These are phyloP conservation scores for Helotiales sp. DNA, from an alignment of 2,329 filamentous ascomycete species.

Conservation along the genomic window DNA sequence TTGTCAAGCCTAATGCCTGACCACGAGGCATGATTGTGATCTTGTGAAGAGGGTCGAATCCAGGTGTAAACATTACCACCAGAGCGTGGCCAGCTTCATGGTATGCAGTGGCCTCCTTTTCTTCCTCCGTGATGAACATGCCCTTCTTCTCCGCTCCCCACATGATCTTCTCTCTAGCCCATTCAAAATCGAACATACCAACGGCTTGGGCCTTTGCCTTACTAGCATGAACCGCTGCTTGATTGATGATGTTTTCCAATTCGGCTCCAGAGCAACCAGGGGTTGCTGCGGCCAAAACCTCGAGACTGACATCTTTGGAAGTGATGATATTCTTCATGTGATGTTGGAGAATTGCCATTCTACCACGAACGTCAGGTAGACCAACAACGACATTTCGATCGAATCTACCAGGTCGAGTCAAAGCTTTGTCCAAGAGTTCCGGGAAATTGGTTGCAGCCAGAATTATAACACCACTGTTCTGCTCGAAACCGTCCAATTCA, in stretches of 20 bases:
- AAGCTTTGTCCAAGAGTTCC: constrained; percentile 89
- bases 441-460: constrained; percentile 97
- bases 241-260: constrained; percentile 94
- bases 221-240: constrained; percentile 93
- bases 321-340: constrained; percentile 92
- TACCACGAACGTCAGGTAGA: constrained; percentile 90
- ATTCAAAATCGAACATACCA: constrained; percentile 82
- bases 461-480: constrained; percentile 93
- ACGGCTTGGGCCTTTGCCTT: constrained; percentile 80
- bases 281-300: constrained; percentile 83
- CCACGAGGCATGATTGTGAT: constrained; percentile 95
- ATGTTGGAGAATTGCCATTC: constrained; percentile 90
- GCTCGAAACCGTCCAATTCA: constrained; percentile 95
- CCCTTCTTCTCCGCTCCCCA: constrained; percentile 94
- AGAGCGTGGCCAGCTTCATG: constrained; percentile 96
- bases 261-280: constrained; percentile 94
- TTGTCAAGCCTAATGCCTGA: constrained; percentile 83
- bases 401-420: constrained; percentile 93
- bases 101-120: constrained; percentile 95
- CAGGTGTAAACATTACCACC: constrained; percentile 79
- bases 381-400: constrained; percentile 90
- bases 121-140: constrained; percentile 88
- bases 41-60: constrained; percentile 85
- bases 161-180: constrained; percentile 97
- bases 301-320: constrained; percentile 78